Conservation (phyloP, 2,329 filamentous ascomycete genomes). For the Colletotrichum acutatum region DNA sequence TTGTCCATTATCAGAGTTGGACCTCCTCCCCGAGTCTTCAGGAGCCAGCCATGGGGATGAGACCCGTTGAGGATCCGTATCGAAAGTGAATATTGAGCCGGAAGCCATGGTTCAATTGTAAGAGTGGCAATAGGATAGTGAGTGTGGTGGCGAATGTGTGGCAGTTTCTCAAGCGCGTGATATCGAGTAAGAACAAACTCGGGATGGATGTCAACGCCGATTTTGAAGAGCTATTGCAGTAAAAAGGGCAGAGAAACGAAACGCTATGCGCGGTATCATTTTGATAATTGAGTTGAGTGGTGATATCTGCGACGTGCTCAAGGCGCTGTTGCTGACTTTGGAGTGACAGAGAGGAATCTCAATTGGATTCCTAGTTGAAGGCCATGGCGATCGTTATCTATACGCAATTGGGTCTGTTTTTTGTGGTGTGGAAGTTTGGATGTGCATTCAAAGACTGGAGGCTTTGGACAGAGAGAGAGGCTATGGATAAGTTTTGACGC, state of each 20-base stretch:
- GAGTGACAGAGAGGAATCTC: background rate
- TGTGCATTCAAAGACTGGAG: background rate
- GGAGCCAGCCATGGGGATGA: constrained; percentile 88
- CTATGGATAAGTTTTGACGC: constrained; percentile 10
- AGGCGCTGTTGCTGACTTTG: constrained; percentile 4
- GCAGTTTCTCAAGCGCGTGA: constrained; percentile 1
- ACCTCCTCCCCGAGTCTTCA: constrained; percentile 52
- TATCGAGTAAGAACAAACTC: background rate
- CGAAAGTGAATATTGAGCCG: constrained; percentile 95
- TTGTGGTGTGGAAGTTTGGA: background rate
- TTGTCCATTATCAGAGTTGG: constrained; percentile 39
- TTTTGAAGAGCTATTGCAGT: constrained; percentile 22
- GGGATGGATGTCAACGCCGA: background rate
- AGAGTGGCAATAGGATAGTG: background rate
- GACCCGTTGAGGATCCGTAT: constrained; percentile 86
- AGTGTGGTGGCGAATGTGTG: background rate
- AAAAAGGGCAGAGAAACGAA: constrained; percentile 16
- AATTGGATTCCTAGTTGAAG: constrained; percentile 15
- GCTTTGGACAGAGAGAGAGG: background rate
- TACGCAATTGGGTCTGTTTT: background rate
- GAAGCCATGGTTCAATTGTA: constrained; percentile 75
- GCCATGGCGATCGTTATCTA: constrained; percentile 11
- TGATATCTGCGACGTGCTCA: background rate
- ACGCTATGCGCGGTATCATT: constrained; percentile 36
- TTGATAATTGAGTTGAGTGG: constrained; percentile 13